Evolutionary conservation across 768 basidiomycete species (phyloP).

Genomic region (Lyophyllum atratum): DNA sequence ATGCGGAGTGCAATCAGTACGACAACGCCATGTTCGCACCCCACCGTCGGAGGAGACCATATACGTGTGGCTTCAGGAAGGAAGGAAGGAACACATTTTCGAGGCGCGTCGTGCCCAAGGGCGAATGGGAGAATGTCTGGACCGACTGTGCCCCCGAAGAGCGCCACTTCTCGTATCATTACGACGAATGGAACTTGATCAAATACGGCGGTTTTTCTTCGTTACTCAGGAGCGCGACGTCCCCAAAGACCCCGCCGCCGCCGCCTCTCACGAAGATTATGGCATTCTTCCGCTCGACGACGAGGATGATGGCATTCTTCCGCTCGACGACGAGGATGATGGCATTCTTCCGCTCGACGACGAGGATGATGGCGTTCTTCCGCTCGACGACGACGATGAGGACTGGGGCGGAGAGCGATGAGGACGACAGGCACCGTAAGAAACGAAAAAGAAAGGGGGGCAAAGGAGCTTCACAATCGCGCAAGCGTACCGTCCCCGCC

Average conservation of each 20-base stretch:
- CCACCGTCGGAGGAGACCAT: not conserved
- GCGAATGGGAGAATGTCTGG: not conserved
- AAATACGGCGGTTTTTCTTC: not conserved
- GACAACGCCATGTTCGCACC: not conserved
- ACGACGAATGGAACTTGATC: conserved; percentile 5
- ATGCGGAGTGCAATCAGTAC: not conserved
- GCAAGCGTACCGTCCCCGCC: not conserved
- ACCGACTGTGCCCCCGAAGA: not conserved
- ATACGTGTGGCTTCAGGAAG: not conserved
- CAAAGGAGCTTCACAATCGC: not conserved
- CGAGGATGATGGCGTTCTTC: not conserved
- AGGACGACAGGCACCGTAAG: not conserved
- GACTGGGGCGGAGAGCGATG: not conserved
- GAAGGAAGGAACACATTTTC: not conserved
- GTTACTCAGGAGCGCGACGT: not conserved
- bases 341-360: not conserved
- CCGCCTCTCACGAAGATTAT: not conserved
- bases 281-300: not conserved
- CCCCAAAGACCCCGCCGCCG: too few relatives aligned
- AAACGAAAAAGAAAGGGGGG: not conserved
- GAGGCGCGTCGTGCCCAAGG: not conserved
- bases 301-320: not conserved
- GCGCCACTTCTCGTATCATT: not conserved
- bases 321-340: too few relatives aligned
- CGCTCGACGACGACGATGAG: not conserved